phyloP scores from a whole-genome alignment of 805 yeast species.

The Wickerhamiella spandovensis region DNA sequence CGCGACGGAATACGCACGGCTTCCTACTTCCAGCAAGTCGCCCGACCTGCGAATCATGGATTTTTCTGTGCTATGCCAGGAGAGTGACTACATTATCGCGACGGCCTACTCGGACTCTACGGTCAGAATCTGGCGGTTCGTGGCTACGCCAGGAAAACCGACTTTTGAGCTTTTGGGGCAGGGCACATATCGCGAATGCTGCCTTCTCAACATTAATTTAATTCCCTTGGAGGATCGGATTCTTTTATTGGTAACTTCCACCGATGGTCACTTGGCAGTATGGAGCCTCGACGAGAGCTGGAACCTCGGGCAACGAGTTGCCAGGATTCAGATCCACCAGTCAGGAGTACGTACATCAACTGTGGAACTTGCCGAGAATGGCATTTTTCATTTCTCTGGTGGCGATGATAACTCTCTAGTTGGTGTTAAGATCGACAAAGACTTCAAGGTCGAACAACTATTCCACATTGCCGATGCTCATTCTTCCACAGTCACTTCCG shows the following conservation, averaged over 20 bases:
- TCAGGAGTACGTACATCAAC: conserved; percentile 66
- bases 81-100: conserved; percentile 33
- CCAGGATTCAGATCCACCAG: conserved; percentile 52
- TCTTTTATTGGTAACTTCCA: conserved; percentile 47
- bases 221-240: conserved; percentile 22
- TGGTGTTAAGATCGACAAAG: conserved; percentile 27
- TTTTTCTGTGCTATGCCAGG: conserved; percentile 38
- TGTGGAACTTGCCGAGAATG: conserved; percentile 12
- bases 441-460: conserved; percentile 12
- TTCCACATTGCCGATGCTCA: conserved; percentile 46
- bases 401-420: conserved; percentile 84
- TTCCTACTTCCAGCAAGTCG: conserved; percentile 42
- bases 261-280: conserved; percentile 66
- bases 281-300: conserved; percentile 37
- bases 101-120: conserved; percentile 80
- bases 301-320: neutral
- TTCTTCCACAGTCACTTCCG: conserved; percentile 71
- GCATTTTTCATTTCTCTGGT: conserved; percentile 45
- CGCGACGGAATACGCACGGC: conserved; percentile 35
- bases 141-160: conserved; percentile 13
- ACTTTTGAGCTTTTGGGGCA: conserved; percentile 32
- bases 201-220: conserved; percentile 53
- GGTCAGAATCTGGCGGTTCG: conserved; percentile 49
- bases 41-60: conserved; percentile 91
- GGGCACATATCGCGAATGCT: conserved; percentile 57